These are phyloP conservation scores for Chytridium lagenaria DNA, from an alignment of 371 early-diverging fungal species.

Conservation along the genomic window DNA sequence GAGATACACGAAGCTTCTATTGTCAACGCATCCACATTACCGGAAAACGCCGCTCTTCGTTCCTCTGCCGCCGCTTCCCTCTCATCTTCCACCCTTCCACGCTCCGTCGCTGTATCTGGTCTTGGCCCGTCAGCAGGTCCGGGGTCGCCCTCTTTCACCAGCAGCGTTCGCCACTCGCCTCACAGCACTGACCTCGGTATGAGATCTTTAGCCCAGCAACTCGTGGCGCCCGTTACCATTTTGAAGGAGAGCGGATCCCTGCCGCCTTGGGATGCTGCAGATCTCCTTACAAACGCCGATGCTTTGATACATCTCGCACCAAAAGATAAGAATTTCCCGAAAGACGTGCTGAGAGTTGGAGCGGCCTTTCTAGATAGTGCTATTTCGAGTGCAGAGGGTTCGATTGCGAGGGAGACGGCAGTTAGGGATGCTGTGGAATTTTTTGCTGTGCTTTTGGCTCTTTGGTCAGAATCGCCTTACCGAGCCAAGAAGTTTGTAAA, in stretches of 20 bases:
- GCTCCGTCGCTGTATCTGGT: background rate
- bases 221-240: background rate
- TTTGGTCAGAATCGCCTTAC: constrained; percentile 21
- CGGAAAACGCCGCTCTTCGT: no score
- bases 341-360: constrained; percentile 28
- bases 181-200: constrained; percentile 14
- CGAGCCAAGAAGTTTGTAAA: constrained; percentile 26
- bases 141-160: background rate
- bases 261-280: constrained; percentile 33
- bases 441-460: constrained; percentile 18
- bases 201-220: constrained; percentile 6
- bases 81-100: background rate
- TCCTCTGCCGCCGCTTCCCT: background rate
- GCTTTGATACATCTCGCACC: constrained; percentile 22
- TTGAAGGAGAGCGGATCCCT: constrained; percentile 10
- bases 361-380: constrained; percentile 21
- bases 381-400: constrained; percentile 1
- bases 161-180: background rate
- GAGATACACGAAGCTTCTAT: no score
- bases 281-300: constrained; percentile 33
- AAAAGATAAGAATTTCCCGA: constrained; percentile 19
- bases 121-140: background rate
- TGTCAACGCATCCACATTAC: no score
- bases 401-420: constrained; percentile 19
- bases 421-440: constrained; percentile 24